Base-by-base conservation (phyloP, 2,329 filamentous ascomycete species). In the Ascochyta rabiei region DNA sequence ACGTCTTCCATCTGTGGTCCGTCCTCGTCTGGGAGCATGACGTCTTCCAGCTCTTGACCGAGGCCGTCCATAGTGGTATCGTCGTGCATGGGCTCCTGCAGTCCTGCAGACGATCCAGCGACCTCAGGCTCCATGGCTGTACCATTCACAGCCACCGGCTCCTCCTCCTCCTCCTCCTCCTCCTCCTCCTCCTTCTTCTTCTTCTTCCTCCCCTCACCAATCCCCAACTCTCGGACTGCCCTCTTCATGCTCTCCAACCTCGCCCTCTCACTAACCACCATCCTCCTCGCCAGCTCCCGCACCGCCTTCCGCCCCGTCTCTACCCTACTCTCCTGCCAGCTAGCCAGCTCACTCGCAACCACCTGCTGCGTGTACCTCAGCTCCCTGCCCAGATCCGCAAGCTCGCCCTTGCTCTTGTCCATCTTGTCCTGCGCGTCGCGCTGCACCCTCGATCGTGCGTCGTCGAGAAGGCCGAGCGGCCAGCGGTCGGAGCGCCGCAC, bases 301-400 rank as follows among this genome's bases (percentile, higher is more conserved):
- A 97, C 84, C 24, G 91, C 90, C 54, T 84, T 84, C 57, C 87
- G 81, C 1, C 90, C 92, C 77, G 90, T 86, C 67, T 84, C 86
- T 62, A 91, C 90, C 68, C 96, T 87, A 78, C 92, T 85, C 35
- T 96, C 91, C 69, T 96, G 93, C 91, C 95, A 99, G 15, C 90
- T 92, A 0, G 95, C 95, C 51, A 99, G 76, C 77, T 99, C 95
- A 1, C 86, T 84, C 6, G 96, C 93, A 21, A 98, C 93, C 13
- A 93, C 91, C 74, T 96, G 91, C 77, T 97, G 93, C 42, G 93
- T 96, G 74, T 95, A 96, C 44, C 91, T 81, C 50, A 99, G 79
- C 75, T 99, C 95, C 46, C 86, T 86, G 0, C 89, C 88, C n/a
- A 96, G 76, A 38, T 86, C 84, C 18, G 88, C 84, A 10, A 90